Percentiles rank a stretch among this genome's conserved stretches.
Conservation (phyloP, 2,329 filamentous ascomycete genomes). For the Elsinoe ampelina region DNA sequence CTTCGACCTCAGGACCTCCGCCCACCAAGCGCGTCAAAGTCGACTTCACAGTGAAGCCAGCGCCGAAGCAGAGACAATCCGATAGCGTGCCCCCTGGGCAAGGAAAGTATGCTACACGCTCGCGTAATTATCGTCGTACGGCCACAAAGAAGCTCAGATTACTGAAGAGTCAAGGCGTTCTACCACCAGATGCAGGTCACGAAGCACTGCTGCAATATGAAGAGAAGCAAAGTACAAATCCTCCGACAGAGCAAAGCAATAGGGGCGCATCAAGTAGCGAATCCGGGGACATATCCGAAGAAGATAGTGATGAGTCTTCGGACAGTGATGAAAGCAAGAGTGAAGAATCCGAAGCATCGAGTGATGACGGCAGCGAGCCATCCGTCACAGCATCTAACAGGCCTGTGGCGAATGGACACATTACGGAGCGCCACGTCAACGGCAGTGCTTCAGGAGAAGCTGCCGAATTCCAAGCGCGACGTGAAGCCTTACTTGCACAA, state of each 20-base stretch:
- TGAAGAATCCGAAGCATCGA: background rate
- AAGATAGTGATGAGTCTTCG: background rate
- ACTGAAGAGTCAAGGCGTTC: conserved; percentile 45
- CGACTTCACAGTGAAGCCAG: background rate
- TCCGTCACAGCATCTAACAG: background rate
- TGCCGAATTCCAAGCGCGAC: conserved; percentile 39
- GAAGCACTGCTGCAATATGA: conserved; percentile 34
- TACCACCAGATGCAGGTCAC: conserved; percentile 44
- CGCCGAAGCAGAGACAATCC: background rate
- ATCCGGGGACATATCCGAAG: background rate
- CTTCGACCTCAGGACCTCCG: background rate
- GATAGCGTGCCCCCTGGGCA: conserved; percentile 34
- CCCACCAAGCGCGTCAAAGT: conserved; percentile 1
- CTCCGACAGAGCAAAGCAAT: background rate
- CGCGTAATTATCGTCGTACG: conserved; percentile 47
- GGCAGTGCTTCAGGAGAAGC: background rate
- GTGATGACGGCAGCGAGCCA: background rate
- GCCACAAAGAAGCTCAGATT: conserved; percentile 40
- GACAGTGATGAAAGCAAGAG: background rate
- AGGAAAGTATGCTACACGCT: conserved; percentile 44
- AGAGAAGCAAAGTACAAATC: background rate
- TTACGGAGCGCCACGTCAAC: conserved; percentile 22
- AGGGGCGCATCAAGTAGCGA: background rate
- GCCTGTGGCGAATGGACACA: background rate
- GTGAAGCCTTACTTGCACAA: conserved; percentile 43